Evolutionary conservation across 129 eudicot species (phyloP).

Genomic region (Pittosporum tobira): DNA sequence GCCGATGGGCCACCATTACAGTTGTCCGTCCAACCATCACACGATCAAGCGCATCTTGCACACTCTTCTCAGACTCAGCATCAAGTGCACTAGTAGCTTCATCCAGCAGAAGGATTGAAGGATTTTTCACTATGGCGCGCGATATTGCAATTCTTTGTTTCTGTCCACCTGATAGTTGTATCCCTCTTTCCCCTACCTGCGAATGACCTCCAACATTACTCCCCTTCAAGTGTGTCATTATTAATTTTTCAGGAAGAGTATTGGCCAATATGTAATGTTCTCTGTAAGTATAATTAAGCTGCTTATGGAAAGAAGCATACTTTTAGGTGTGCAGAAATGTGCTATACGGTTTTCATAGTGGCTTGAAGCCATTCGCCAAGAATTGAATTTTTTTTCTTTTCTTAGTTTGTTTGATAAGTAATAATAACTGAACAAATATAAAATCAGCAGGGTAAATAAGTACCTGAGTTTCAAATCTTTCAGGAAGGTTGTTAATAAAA

Average conservation of each 20-base stretch:
- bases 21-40: constrained; percentile 99
- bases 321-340: neutral
- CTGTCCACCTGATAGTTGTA: constrained; percentile 95
- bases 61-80: constrained; percentile 96
- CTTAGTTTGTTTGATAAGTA: no score
- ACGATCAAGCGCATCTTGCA: constrained; percentile 98
- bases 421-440: no score
- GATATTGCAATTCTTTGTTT: constrained; percentile 97
- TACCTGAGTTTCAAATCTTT: constrained; percentile 93
- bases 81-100: constrained; percentile 99
- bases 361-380: no score
- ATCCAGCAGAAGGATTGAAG: constrained; percentile 76
- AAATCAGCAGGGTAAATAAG: neutral
- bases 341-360: no score
- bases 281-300: no score
- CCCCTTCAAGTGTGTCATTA: neutral
- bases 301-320: no score
- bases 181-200: constrained; percentile 95
- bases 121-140: constrained; percentile 89
- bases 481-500: constrained; percentile 88
- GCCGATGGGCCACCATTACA: constrained; percentile 88
- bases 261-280: no score
- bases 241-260: neutral
- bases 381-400: no score
- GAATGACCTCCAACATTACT: neutral